Conservation (phyloP, 306 rosid genomes). For the Psophocarpus tetragonolobus region DNA sequence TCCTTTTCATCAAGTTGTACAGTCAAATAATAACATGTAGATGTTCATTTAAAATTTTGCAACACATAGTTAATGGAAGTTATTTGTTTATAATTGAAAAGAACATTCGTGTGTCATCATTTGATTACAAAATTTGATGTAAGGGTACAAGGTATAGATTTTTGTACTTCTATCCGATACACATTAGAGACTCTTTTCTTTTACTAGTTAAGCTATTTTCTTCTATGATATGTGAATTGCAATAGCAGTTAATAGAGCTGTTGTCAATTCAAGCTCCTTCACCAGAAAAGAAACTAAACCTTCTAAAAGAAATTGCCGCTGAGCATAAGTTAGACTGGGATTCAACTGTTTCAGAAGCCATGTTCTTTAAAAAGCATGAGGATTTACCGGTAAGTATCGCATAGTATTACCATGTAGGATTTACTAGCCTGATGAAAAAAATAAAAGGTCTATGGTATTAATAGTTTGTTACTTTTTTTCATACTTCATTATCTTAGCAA, state of each 20-base stretch:
- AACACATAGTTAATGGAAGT: not conserved
- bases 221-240: slow-evolving; percentile 25
- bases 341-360: slow-evolving; percentile 81
- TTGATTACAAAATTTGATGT: not conserved
- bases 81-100: not conserved
- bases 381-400: slow-evolving; percentile 67
- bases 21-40: not conserved
- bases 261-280: slow-evolving; percentile 88
- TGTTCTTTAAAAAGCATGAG: slow-evolving; percentile 67
- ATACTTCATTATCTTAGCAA: not conserved
- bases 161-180: not conserved
- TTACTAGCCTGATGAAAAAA: not conserved
- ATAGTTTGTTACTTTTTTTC: slow-evolving; percentile 6
- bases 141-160: not conserved
- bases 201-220: not conserved
- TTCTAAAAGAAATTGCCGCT: slow-evolving; percentile 85
- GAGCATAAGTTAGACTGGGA: slow-evolving; percentile 91
- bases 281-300: slow-evolving; percentile 76
- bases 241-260: slow-evolving; percentile 74
- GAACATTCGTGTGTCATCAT: not conserved
- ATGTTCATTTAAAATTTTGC: not conserved
- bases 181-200: not conserved
- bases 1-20: not conserved
- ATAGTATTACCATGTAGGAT: not conserved
- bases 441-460: not conserved